Evolutionary conservation across 163 green algal species (phyloP).

Genomic region (Chlamydomonas reinhardtii): DNA sequence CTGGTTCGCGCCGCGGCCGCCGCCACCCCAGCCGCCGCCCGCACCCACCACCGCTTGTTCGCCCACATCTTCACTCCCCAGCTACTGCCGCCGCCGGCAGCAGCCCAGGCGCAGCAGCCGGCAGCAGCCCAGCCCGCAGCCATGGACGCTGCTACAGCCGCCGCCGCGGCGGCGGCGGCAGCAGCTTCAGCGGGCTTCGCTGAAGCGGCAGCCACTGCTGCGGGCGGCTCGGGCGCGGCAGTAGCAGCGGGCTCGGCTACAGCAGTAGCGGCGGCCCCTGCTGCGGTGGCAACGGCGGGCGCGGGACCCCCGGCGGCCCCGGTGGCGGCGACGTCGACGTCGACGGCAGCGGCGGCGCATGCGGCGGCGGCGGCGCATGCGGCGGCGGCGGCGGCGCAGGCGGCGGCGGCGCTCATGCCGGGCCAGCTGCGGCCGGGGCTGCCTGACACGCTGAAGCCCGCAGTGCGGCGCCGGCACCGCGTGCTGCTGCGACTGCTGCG

Average conservation of each 20-base stretch:
- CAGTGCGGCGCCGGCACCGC: background rate
- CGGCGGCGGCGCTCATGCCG: background rate
- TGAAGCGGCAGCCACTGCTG: background rate
- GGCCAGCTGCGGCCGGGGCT: conserved; percentile 12
- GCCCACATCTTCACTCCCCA: conserved; percentile 53
- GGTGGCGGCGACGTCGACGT: too few species aligned
- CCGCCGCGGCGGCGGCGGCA: background rate
- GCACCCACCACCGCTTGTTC: conserved; percentile 47
- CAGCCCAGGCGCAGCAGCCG: background rate
- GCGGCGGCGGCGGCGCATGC: too few species aligned
- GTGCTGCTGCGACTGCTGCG: conserved; percentile 60
- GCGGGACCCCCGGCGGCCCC: too few species aligned
- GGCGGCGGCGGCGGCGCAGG: background rate
- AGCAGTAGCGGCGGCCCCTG: too few species aligned
- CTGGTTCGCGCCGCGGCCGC: background rate
- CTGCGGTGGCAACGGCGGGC: background rate
- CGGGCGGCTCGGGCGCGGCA: background rate
- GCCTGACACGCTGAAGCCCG: background rate
- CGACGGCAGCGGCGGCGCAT: too few species aligned
- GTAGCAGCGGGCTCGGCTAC: too few species aligned
- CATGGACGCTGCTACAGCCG: background rate
- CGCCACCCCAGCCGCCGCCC: background rate
- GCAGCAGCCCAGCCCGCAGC: too few species aligned
- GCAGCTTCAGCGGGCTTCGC: background rate
- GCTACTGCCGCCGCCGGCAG: too few species aligned